Conservation (phyloP, 225 moss, liverwort and hornwort species). For the Pseudisothecium myosuroides region DNA sequence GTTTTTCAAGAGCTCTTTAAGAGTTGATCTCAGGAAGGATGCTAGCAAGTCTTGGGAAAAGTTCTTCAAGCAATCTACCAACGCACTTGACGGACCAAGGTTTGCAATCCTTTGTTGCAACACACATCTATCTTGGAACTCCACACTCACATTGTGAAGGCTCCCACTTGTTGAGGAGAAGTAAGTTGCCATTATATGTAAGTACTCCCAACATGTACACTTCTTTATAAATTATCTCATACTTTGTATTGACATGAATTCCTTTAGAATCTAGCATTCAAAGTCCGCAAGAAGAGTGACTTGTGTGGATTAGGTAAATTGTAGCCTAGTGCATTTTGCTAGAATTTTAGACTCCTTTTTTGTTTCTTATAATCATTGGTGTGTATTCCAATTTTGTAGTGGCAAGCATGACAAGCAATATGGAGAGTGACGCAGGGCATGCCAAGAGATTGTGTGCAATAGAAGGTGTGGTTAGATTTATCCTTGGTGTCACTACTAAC, state of each 20-base stretch:
- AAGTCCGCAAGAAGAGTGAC: accelerated
- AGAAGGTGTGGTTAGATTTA: neutral
- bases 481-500: neutral
- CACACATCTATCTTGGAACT: neutral
- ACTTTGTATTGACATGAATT: too few relatives aligned
- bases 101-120: neutral
- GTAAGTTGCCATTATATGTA: neutral
- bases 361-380: neutral
- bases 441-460: neutral
- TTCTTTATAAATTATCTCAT: neutral
- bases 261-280: accelerated
- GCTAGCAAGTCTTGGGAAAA: too few relatives aligned
- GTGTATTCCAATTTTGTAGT: neutral
- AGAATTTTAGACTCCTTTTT: accelerated
- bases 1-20: neutral
- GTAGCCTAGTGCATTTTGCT: accelerated
- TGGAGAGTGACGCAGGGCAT: neutral
- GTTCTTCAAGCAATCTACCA: too few relatives aligned
- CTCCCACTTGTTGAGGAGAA: neutral
- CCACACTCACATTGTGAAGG: neutral
- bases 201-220: neutral
- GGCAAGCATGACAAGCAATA: neutral
- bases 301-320: accelerated
- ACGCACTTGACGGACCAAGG: too few relatives aligned
- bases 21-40: neutral